A percentile compares a stretch with the other conserved stretches of the same genome.
These are phyloP conservation scores for Ormosia emarginata DNA, from an alignment of 306 rosid species.

Conservation along the genomic window DNA sequence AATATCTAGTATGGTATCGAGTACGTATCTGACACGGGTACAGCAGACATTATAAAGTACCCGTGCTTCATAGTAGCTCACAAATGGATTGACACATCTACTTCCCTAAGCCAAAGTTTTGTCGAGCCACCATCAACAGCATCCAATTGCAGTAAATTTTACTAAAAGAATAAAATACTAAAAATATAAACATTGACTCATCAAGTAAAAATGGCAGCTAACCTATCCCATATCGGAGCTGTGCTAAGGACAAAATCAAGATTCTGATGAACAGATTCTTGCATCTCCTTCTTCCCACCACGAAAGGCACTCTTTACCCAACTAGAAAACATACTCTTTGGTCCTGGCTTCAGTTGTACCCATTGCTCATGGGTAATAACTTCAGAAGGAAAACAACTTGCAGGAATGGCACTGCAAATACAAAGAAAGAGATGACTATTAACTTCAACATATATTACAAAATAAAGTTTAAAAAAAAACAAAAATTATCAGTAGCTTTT, in stretches of 20 bases:
- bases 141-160: neutral
- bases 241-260: conserved; percentile 67
- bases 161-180: neutral
- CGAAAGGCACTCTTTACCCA: conserved; percentile 72
- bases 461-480: neutral
- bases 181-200: neutral
- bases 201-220: conserved; percentile 27
- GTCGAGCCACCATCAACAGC: conserved; percentile 2
- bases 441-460: conserved; percentile 3
- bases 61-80: too few relatives aligned
- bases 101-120: conserved; percentile 3
- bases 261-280: conserved; percentile 60
- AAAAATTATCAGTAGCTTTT: neutral
- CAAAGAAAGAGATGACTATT: neutral
- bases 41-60: too few relatives aligned
- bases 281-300: conserved; percentile 65
- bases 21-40: too few relatives aligned
- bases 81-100: neutral
- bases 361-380: conserved; percentile 72
- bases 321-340: conserved; percentile 50
- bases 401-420: conserved; percentile 51
- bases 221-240: conserved; percentile 99
- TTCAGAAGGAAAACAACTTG: conserved; percentile 64
- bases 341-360: conserved; percentile 66
- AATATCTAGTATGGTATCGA: too few relatives aligned